Percentiles rank a stretch among this genome's conserved stretches.
Conservation (phyloP, 2,329 filamentous ascomycete genomes). For the Celoporthe dispersa region DNA sequence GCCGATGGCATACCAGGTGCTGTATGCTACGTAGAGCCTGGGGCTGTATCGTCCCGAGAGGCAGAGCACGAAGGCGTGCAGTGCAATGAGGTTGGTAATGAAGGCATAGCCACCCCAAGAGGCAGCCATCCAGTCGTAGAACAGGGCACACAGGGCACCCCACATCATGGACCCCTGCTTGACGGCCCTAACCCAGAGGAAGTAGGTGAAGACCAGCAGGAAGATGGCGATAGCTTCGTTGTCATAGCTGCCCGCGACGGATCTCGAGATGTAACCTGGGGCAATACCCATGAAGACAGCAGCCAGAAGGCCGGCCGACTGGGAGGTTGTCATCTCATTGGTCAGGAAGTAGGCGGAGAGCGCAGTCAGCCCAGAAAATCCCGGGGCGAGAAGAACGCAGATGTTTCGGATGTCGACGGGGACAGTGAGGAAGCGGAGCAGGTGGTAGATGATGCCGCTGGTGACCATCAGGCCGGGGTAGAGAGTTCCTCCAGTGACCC, state of each 20-base stretch:
- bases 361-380: conserved; percentile 91
- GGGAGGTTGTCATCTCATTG: conserved; percentile 94
- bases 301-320: conserved; percentile 91
- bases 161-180: conserved; percentile 97
- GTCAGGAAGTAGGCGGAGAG: conserved; percentile 93
- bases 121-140: conserved; percentile 99
- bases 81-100: conserved; percentile 94
- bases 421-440: conserved; percentile 83
- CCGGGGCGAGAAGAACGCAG: conserved; percentile 93
- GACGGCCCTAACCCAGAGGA: conserved; percentile 97
- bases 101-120: conserved; percentile 99
- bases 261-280: conserved; percentile 96
- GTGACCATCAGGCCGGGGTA: conserved; percentile 99
- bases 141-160: conserved; percentile 91
- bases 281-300: conserved; percentile 97
- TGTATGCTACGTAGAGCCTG: conserved; percentile 93
- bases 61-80: conserved; percentile 92
- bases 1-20: conserved; percentile 95
- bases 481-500: conserved; percentile 97
- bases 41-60: conserved; percentile 97
- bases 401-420: conserved; percentile 99
- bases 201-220: conserved; percentile 97
- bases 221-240: conserved; percentile 99
- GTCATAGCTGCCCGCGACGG: conserved; percentile 97
- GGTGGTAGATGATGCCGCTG: conserved; percentile 94